phyloP scores from a whole-genome alignment of 2,329 filamentous ascomycete genomes.

The Zymoseptoria passerinii region DNA sequence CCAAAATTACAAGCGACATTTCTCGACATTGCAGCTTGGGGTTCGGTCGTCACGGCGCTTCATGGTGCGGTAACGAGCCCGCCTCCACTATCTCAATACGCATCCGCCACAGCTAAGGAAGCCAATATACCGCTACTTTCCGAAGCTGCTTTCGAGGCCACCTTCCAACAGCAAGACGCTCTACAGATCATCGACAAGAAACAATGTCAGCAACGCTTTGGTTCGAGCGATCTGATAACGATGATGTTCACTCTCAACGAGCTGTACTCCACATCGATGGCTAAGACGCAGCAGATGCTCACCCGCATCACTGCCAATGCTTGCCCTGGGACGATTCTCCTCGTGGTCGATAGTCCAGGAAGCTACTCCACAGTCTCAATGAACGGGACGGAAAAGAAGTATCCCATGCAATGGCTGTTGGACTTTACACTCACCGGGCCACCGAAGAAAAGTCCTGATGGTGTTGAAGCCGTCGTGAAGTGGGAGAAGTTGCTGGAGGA shows the following conservation, averaged over 20 bases:
- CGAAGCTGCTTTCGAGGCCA: constrained; percentile 27
- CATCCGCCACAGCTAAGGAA: constrained; percentile 38
- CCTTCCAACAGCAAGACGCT: constrained; percentile 45
- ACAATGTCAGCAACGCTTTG: constrained; percentile 26
- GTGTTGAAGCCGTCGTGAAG: constrained; percentile 15
- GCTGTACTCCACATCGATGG: constrained; percentile 70
- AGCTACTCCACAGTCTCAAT: constrained; percentile 80
- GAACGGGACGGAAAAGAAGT: constrained; percentile 50
- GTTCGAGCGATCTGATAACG: constrained; percentile 52
- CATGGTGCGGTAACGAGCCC: constrained; percentile 47
- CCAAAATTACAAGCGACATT: constrained; percentile 46
- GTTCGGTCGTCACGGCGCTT: constrained; percentile 51
- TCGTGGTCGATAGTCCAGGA: constrained; percentile 88
- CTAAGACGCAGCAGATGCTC: constrained; percentile 69
- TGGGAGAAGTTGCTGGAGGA: constrained; percentile 72
- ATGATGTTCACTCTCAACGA: constrained; percentile 94
- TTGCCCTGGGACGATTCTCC: constrained; percentile 55
- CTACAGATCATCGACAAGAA: constrained; percentile 34
- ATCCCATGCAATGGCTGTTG: constrained; percentile 90
- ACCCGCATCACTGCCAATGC: constrained; percentile 56
- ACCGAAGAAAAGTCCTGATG: constrained; percentile 7
- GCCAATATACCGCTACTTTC: constrained; percentile 33
- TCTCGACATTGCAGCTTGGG: constrained; percentile 81
- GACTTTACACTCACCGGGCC: constrained; percentile 62
- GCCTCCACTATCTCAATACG: constrained; percentile 39